Evolutionary conservation across 768 basidiomycete species (phyloP).

Genomic region (Dioszegia aurantiaca): DNA sequence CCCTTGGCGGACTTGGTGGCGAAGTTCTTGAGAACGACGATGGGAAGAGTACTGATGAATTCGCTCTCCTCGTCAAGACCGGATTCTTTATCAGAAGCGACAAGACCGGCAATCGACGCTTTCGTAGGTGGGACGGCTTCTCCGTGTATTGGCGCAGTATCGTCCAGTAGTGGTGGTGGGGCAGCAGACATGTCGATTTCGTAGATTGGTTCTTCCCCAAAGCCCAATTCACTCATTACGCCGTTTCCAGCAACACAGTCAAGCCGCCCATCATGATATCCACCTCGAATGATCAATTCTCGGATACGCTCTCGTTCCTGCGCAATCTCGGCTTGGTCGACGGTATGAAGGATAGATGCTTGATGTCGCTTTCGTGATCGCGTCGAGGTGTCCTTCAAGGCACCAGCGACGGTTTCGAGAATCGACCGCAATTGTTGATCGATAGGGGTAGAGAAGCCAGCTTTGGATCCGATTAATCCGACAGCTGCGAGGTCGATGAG

Average conservation of each 20-base stretch:
- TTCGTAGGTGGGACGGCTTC: slow-evolving; percentile 41
- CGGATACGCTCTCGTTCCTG: slow-evolving; percentile 19
- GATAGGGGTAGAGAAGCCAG: slow-evolving; percentile 75
- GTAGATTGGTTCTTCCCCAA: slow-evolving; percentile 64
- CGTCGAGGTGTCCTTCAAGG: slow-evolving; percentile 63
- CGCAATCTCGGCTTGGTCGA: slow-evolving; percentile 52
- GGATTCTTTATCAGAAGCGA: slow-evolving; percentile 5
- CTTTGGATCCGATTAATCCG: slow-evolving; percentile 97
- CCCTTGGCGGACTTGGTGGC: slow-evolving; percentile 63
- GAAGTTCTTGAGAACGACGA: slow-evolving; percentile 82
- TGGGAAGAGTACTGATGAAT: slow-evolving; percentile 66
- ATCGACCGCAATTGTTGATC: slow-evolving; percentile 80
- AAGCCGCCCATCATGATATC: slow-evolving; percentile 81
- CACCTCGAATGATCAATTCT: slow-evolving; percentile 61
- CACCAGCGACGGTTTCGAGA: slow-evolving; percentile 70
- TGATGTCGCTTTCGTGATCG: slow-evolving; percentile 53
- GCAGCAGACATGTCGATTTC: slow-evolving; percentile 48
- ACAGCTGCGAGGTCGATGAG: slow-evolving; percentile 88
- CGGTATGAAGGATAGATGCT: slow-evolving; percentile 52
- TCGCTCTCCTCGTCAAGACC: slow-evolving; percentile 49
- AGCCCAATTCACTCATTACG: slow-evolving; percentile 76
- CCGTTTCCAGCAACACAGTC: slow-evolving; percentile 85
- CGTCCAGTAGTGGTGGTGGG: slow-evolving; percentile 35
- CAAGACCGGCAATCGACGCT: slow-evolving; percentile 17
- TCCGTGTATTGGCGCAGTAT: slow-evolving; percentile 31